phyloP scores from a whole-genome alignment of 2,329 filamentous ascomycete genomes.

The Scytalidium lignicola region DNA sequence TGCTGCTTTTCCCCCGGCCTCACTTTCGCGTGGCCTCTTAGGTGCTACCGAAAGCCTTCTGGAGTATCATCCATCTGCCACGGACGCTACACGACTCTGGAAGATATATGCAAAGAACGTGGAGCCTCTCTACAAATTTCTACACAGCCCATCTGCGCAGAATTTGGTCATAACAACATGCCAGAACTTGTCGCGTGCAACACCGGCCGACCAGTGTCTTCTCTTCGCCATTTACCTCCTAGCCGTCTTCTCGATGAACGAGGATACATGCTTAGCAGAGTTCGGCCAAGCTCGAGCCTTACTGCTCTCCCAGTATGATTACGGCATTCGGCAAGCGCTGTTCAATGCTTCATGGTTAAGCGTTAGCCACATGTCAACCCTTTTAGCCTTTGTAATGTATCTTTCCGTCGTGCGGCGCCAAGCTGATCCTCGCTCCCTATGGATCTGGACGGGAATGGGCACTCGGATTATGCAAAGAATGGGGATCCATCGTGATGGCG shows the following conservation, averaged over 20 bases:
- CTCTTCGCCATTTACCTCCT: slow-evolving; percentile 62
- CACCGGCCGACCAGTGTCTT: no score
- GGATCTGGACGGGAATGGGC: slow-evolving; percentile 43
- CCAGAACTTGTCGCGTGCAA: no score
- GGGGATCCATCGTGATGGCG: slow-evolving; percentile 42
- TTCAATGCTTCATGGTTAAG: slow-evolving; percentile 63
- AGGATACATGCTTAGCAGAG: slow-evolving; percentile 46
- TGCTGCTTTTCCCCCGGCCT: no score
- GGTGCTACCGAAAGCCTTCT: no score
- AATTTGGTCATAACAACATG: no score
- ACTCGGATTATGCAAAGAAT: slow-evolving; percentile 43
- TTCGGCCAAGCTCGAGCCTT: slow-evolving; percentile 49
- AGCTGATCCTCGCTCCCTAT: slow-evolving; percentile 39
- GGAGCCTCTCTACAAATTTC: no score
- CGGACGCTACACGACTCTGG: no score
- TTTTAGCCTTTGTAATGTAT: slow-evolving; percentile 66
- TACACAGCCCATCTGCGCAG: no score
- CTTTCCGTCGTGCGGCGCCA: slow-evolving; percentile 37
- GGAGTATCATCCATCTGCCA: no score
- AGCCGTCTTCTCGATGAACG: slow-evolving; percentile 54
- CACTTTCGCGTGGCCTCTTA: no score
- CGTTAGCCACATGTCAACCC: slow-evolving; percentile 56
- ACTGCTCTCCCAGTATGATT: slow-evolving; percentile 49
- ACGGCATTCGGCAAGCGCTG: slow-evolving; percentile 60
- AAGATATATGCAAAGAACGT: no score